Evolutionary conservation across 2,329 filamentous ascomycete genomes (phyloP), one percentile per base, ranked within the genome.

Genomic region (Hysterium pulicare): DNA sequence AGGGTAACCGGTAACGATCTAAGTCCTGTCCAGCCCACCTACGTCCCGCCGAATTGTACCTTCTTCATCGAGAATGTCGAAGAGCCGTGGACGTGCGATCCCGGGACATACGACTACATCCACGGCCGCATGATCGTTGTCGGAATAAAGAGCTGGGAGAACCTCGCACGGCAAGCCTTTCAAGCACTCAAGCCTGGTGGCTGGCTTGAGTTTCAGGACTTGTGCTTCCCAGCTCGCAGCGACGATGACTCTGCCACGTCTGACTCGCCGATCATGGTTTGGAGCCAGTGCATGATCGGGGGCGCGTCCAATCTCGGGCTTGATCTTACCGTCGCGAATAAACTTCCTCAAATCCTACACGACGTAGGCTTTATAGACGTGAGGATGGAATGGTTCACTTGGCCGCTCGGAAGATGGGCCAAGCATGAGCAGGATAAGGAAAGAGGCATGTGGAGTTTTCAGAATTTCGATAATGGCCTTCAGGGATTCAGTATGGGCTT

Each of bases 71-170:
- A 51, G 21, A 37, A 51, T 31, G 41, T 37, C 5, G 40, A 45
- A 23, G 69, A 74, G 22, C 68, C 74, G 9, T 83, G 80, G 80
- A 57, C 68, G 31, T 76, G 75, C 34, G 60, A 67, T 7, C 42
- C 10, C 9, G 59, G 70, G 23, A 59, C 61, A 19, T 80, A 76
- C 53, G 78, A 82, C 57, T 72, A 76, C 49, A 73, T 82, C 72
- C 67, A 74, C 72, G 52, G 71, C 63, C 51, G 72, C 54, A 48
- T 73, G 70, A 67, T 76, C 69, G 50, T 68, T 52, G 71, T 71
- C 23, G 69, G 72, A 19, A 69, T 84, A 20, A 62, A 67, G 9
- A 68, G 81, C 51, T 78, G 77, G 55, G 61, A 62, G 2, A 57
- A 63, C 8, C 59, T 82, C 40, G 50, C 77, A 10, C 58, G 68